Evolutionary conservation across 164 flowering plant genomes (phyloP).

Genomic region (Taxillus chinensis): DNA sequence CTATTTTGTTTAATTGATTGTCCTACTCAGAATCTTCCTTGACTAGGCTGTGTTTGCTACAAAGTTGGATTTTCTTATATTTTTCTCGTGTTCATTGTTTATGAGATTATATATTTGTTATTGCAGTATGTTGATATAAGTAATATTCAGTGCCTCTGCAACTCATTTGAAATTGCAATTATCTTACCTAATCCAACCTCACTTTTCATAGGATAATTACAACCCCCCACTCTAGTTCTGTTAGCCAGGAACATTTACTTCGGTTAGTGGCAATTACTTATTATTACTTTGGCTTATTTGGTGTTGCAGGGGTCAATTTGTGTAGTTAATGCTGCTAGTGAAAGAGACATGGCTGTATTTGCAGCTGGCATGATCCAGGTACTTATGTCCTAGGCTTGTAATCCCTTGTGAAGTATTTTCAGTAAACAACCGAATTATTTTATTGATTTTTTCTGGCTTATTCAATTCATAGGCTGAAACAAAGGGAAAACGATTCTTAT

Average conservation of each 20-base stretch:
- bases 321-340: constrained; percentile 95
- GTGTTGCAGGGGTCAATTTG: constrained; percentile 77
- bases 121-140: background rate
- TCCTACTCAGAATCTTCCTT: background rate
- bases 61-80: background rate
- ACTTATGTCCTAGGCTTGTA: constrained; percentile 3
- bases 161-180: background rate
- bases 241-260: too few species aligned
- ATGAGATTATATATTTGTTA: background rate
- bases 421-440: background rate
- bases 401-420: background rate
- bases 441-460: constrained; percentile 2
- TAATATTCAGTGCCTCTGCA: background rate
- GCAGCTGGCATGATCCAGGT: constrained; percentile 96
- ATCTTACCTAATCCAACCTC: too few species aligned
- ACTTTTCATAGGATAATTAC: too few species aligned
- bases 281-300: constrained; percentile 1
- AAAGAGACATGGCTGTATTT: constrained; percentile 95
- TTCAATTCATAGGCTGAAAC: constrained; percentile 69
- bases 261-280: background rate
- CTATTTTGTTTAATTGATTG: too few species aligned
- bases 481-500: constrained; percentile 80
- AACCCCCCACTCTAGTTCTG: too few species aligned
- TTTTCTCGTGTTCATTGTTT: background rate
- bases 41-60: background rate